Base-by-base conservation (phyloP, 768 basidiomycete species). In the Suillus luteus region DNA sequence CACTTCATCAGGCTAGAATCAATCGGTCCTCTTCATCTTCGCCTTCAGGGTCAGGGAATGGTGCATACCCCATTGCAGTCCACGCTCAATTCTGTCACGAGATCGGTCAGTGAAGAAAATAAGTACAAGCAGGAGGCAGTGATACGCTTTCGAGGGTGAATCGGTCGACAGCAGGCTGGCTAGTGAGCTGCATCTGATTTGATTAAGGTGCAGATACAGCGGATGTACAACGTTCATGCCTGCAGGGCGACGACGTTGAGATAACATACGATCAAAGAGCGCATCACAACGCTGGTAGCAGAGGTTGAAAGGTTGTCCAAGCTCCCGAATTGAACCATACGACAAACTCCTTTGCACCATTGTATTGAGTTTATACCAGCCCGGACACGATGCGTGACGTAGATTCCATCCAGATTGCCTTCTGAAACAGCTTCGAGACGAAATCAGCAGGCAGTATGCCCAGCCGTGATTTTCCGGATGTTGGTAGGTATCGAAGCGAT, bases 41-140 rank as follows among this genome's bases (percentile, higher is more conserved):
- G 14, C 69, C 2, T 3, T 71, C 71, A 1, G 79, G 77, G 11
- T 65, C 72, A 0, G 82, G 78, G 62, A 87, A 27, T 73, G 70
- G 48, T 81, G 77, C 5, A 87, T 82, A 15, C 82, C 80, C 82
- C 85, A 85, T 60, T 85, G 81, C 68, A 89, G 68, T 1, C 78
- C 81, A 55, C 78, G 76, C 55, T 87, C 81, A 86, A 64, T 33
- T 52, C 69, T 2, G 70, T 69, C 14, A 77, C 60, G 22, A 74
- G 38, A 33, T 60, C 75, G 74, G 14, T 69, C 71, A 40, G 64
- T 46, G n/a, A 72, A 55, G 5, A 59, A 59, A 41, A 66, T 62
- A 46, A 80, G 27, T 65, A 38, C 24, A 58, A 58, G 38, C 65
- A 74, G 24, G 63, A 65, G 1, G 76, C 81, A 19, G 82, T 57